These are phyloP conservation scores for Leptographium procerum DNA, from an alignment of 2,329 filamentous ascomycete species.

Conservation along the genomic window DNA sequence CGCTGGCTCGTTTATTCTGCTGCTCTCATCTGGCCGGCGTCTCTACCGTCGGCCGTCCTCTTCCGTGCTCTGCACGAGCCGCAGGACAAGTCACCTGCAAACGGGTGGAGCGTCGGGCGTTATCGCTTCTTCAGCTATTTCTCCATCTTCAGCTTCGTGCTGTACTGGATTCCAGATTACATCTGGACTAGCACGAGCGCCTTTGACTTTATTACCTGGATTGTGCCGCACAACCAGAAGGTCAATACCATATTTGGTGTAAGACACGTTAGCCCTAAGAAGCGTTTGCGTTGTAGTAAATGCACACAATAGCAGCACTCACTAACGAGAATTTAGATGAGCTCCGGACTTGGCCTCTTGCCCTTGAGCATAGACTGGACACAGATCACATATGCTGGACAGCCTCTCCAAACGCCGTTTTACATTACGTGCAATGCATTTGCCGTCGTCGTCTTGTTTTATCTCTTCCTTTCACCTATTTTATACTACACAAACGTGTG, in stretches of 20 bases:
- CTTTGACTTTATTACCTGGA: slow-evolving; percentile 46
- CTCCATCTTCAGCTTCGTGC: slow-evolving; percentile 36
- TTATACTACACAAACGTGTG: slow-evolving; percentile 50
- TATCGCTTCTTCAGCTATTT: slow-evolving; percentile 33
- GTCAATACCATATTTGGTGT: slow-evolving; percentile 18
- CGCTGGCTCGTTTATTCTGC: slow-evolving; percentile 41
- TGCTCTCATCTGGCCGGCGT: slow-evolving; percentile 40
- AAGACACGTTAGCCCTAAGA: background rate
- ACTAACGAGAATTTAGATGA: slow-evolving; percentile 13
- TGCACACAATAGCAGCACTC: background rate
- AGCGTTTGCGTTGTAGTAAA: background rate
- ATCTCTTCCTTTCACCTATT: slow-evolving; percentile 41
- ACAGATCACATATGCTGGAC: slow-evolving; percentile 8
- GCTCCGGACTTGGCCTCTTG: slow-evolving; percentile 9
- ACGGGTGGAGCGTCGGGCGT: slow-evolving; percentile 31
- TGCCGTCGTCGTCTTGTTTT: slow-evolving; percentile 40
- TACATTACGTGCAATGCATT: slow-evolving; percentile 53
- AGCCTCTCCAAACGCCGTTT: slow-evolving; percentile 24
- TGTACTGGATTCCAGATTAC: slow-evolving; percentile 40
- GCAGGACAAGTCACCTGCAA: slow-evolving; percentile 23
- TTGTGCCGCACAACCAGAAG: slow-evolving; percentile 28
- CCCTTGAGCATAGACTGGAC: slow-evolving; percentile 11
- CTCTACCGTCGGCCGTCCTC: slow-evolving; percentile 34
- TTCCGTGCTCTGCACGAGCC: slow-evolving; percentile 34
- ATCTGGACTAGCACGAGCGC: slow-evolving; percentile 32